Conservation (phyloP, 2,329 filamentous ascomycete genomes). For the Pseudogymnoascus sp. region DNA sequence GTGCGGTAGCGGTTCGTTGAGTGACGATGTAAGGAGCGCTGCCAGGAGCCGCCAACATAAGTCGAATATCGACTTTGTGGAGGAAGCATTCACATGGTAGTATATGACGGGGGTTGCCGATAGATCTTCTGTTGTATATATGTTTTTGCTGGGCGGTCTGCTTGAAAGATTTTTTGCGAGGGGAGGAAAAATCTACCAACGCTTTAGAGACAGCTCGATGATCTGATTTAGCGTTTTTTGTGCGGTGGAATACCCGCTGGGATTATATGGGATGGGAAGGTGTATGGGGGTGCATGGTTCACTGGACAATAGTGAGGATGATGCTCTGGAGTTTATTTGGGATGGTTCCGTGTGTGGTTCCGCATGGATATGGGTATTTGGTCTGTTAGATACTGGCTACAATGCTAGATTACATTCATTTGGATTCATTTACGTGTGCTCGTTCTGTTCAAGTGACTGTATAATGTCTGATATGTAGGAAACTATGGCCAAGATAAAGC, state of each 20-base stretch:
- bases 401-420: neutral
- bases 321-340: neutral
- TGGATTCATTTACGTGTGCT: neutral
- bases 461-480: neutral
- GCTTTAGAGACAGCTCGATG: slow-evolving; percentile 8
- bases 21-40: slow-evolving; percentile 65
- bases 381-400: neutral
- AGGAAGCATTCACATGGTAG: slow-evolving; percentile 68
- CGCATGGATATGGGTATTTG: neutral
- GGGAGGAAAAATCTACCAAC: neutral
- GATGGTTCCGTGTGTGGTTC: neutral
- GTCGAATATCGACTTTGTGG: slow-evolving; percentile 68
- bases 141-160: slow-evolving; percentile 6
- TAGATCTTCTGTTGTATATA: slow-evolving; percentile 11
- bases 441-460: neutral
- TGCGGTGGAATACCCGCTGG: neutral
- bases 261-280: neutral
- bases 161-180: neutral
- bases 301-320: neutral
- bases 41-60: slow-evolving; percentile 57
- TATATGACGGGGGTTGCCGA: slow-evolving; percentile 15
- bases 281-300: neutral
- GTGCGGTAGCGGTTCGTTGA: slow-evolving; percentile 66
- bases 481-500: neutral
- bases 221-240: slow-evolving; percentile 7